Evolutionary conservation across 176 grass and related monocot genomes (phyloP).

Genomic region (Panicum miliaceum): DNA sequence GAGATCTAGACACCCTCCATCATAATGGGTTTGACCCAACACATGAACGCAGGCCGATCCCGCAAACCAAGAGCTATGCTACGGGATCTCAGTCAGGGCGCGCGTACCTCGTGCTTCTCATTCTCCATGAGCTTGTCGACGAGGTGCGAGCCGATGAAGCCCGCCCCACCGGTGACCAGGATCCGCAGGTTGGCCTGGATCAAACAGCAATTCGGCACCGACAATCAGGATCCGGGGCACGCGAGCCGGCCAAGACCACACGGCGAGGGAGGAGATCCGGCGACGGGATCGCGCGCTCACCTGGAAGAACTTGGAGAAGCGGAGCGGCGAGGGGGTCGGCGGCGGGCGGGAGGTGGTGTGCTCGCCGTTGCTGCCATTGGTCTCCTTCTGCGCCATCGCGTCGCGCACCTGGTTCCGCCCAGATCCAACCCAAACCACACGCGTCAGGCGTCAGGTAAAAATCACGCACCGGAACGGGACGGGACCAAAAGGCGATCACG

Average conservation of each 20-base stretch:
- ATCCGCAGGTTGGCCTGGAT: constrained; percentile 90
- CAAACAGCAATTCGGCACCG: constrained; percentile 17
- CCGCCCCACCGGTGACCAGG: constrained; percentile 95
- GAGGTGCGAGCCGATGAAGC: constrained; percentile 98
- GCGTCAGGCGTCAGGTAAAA: background rate
- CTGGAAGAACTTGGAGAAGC: constrained; percentile 99
- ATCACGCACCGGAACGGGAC: background rate
- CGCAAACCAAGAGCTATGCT: background rate
- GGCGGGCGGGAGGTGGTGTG: constrained; percentile 75
- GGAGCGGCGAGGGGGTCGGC: constrained; percentile 86
- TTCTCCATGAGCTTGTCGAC: constrained; percentile 99
- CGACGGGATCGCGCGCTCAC: constrained; percentile 43
- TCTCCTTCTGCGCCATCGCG: constrained; percentile 79
- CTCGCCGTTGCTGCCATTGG: constrained; percentile 70
- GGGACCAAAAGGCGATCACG: background rate
- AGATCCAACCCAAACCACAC: constrained; percentile 54
- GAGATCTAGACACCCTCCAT: constrained; percentile 32
- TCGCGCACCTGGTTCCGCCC: constrained; percentile 43
- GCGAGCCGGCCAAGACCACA: background rate
- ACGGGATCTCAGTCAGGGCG: constrained; percentile 13
- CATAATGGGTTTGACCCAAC: constrained; percentile 27
- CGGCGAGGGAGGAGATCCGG: constrained; percentile 10
- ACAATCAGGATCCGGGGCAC: background rate
- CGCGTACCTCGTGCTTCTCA: constrained; percentile 97
- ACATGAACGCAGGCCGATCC: background rate